A percentile compares a stretch with the other conserved stretches of the same genome.
phyloP scores from a whole-genome alignment of 2,329 filamentous ascomycete species.

The Epichloe typhina region DNA sequence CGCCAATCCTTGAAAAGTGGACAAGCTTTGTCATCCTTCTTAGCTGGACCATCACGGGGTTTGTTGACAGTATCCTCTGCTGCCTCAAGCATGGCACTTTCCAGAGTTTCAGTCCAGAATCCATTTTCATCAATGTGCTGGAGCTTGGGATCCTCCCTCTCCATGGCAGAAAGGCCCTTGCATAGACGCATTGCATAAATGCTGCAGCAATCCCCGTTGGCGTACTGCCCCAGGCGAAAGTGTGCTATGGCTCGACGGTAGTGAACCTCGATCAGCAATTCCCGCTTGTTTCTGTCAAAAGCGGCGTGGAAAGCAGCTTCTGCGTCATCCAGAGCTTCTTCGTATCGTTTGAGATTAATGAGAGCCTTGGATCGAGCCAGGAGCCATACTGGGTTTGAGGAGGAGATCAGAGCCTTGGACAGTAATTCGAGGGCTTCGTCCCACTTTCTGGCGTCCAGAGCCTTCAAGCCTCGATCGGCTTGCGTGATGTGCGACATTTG shows the following conservation, averaged over 20 bases:
- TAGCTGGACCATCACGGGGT: conserved; percentile 6
- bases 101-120: conserved; percentile 29
- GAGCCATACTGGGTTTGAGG: conserved; percentile 63
- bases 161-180: conserved; percentile 18
- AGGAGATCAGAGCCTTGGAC: conserved; percentile 51
- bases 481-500: conserved; percentile 37
- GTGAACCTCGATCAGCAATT: conserved; percentile 69
- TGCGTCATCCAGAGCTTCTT: conserved; percentile 56
- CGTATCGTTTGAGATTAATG: conserved; percentile 46
- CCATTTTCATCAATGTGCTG: conserved; percentile 29
- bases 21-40: not conserved
- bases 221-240: conserved; percentile 55
- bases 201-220: conserved; percentile 62
- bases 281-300: conserved; percentile 54
- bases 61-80: conserved; percentile 9
- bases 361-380: conserved; percentile 72
- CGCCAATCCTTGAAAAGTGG: conserved; percentile 16
- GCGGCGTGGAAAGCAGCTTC: conserved; percentile 51
- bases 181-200: conserved; percentile 36
- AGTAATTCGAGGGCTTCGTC: conserved; percentile 54
- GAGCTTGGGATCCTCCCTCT: conserved; percentile 18
- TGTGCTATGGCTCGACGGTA: conserved; percentile 66
- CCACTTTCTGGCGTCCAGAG: conserved; percentile 52
- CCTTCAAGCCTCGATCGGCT: conserved; percentile 49
- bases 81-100: conserved; percentile 16